A percentile compares a stretch with the other conserved stretches of the same genome.
Evolutionary conservation across 768 basidiomycete species (phyloP).

Genomic region (Lepiota venenata): DNA sequence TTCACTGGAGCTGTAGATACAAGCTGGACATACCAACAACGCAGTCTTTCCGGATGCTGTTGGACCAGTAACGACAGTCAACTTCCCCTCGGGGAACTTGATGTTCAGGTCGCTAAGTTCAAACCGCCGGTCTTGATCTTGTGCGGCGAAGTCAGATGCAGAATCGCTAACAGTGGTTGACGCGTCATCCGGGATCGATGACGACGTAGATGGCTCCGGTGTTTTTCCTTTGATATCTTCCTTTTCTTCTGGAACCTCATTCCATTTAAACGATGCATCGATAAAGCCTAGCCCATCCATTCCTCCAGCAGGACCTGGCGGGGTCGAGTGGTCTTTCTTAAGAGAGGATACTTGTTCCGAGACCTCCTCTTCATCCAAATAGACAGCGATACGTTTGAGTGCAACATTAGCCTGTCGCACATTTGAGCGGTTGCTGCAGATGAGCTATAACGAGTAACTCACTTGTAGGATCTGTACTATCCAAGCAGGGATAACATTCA

Average conservation of each 20-base stretch:
- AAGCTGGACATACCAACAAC: constrained; percentile 45
- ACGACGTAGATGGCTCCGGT: constrained; percentile 4
- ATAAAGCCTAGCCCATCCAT: constrained; percentile 52
- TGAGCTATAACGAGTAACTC: not conserved
- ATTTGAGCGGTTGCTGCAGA: not conserved
- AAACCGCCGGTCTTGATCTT: constrained; percentile 49
- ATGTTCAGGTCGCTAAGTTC: constrained; percentile 66
- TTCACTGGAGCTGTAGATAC: not conserved
- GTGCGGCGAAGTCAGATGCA: constrained; percentile 17
- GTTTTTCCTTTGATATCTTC: constrained; percentile 14
- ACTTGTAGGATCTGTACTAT: constrained; percentile 75
- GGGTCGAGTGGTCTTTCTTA: constrained; percentile 33
- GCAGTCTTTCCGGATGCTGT: constrained; percentile 86
- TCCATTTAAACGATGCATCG: constrained; percentile 62
- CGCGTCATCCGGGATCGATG: not conserved
- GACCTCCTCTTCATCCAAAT: constrained; percentile 71
- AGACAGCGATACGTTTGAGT: constrained; percentile 63
- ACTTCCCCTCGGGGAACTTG: constrained; percentile 65
- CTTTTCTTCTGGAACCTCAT: constrained; percentile 37
- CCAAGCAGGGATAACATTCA: constrained; percentile 79
- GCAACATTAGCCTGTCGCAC: constrained; percentile 52
- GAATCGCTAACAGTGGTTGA: constrained; percentile 6
- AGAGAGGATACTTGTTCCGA: constrained; percentile 61
- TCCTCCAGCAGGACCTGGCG: constrained; percentile 25
- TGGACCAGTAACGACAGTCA: constrained; percentile 73